Conservation (phyloP, 306 rosid genomes). For the Biancaea sappan region DNA sequence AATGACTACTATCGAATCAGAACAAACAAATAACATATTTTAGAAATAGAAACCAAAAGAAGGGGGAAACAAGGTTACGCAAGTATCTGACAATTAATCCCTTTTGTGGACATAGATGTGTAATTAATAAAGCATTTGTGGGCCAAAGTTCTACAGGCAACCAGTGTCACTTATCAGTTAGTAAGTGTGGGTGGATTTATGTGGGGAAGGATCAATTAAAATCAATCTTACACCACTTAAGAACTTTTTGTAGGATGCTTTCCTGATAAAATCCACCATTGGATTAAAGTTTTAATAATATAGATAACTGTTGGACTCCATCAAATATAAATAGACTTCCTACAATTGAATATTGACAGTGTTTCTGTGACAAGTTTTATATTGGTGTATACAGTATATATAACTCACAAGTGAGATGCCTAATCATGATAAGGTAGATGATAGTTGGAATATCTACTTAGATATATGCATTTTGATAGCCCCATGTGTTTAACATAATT, state of each 20-base stretch:
- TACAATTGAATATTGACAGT: too few species aligned
- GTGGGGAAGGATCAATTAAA: too few species aligned
- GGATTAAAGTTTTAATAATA: too few species aligned
- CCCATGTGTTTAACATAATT: not conserved
- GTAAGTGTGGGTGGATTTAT: too few species aligned
- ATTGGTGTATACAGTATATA: too few species aligned
- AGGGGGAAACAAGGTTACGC: not conserved
- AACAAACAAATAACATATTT: not conserved
- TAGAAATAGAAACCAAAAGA: too few species aligned
- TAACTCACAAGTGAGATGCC: not conserved
- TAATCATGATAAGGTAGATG: not conserved
- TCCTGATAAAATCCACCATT: too few species aligned
- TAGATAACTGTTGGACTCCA: too few species aligned
- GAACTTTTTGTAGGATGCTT: too few species aligned
- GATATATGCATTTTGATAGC: constrained; percentile 3
- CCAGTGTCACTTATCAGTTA: not conserved
- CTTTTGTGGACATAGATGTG: constrained; percentile 1
- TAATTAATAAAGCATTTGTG: not conserved
- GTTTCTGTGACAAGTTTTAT: too few species aligned
- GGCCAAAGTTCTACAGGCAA: not conserved
- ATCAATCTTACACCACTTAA: too few species aligned
- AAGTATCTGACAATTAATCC: not conserved
- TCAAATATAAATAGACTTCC: too few species aligned
- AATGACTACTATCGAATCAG: not conserved
- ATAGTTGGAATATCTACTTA: not conserved